Conservation (phyloP, 768 basidiomycete species). For the Boletus fagicola region DNA sequence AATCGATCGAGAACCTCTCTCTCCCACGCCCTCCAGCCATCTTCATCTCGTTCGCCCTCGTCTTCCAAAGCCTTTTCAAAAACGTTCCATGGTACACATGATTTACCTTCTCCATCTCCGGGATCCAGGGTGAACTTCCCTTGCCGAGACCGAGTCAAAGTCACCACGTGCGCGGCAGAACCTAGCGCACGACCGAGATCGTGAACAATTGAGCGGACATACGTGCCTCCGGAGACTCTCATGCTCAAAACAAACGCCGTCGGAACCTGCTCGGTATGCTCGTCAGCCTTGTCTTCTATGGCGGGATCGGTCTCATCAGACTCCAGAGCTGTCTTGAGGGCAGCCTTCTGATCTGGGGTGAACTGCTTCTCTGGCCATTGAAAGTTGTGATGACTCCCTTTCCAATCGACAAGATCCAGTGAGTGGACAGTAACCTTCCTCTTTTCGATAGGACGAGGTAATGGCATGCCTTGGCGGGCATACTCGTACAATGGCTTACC, state of each 20-base stretch:
- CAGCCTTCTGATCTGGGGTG: slow-evolving; percentile 62
- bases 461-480: slow-evolving; percentile 83
- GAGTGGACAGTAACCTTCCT: slow-evolving; percentile 81
- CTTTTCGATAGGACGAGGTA: slow-evolving; percentile 91
- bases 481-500: slow-evolving; percentile 95
- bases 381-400: slow-evolving; percentile 71
- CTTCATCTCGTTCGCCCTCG: slow-evolving; percentile 55
- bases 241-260: slow-evolving; percentile 85
- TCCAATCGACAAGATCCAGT: slow-evolving; percentile 78
- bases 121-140: slow-evolving; percentile 67
- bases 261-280: slow-evolving; percentile 44
- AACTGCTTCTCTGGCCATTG: slow-evolving; percentile 73
- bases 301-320: slow-evolving; percentile 41
- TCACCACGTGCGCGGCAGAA: slow-evolving; percentile 92
- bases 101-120: slow-evolving; percentile 49
- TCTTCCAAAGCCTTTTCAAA: slow-evolving; percentile 59
- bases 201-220: slow-evolving; percentile 93
- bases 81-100: slow-evolving; percentile 73
- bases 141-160: slow-evolving; percentile 85
- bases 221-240: slow-evolving; percentile 95
- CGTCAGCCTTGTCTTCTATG: slow-evolving; percentile 36
- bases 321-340: slow-evolving; percentile 64
- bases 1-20: slow-evolving; percentile 66
- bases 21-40: slow-evolving; percentile 82
- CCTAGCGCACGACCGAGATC: slow-evolving; percentile 84